Evolutionary conservation across 305 asterid species (phyloP).

Genomic region (Euphrasia arctica): DNA sequence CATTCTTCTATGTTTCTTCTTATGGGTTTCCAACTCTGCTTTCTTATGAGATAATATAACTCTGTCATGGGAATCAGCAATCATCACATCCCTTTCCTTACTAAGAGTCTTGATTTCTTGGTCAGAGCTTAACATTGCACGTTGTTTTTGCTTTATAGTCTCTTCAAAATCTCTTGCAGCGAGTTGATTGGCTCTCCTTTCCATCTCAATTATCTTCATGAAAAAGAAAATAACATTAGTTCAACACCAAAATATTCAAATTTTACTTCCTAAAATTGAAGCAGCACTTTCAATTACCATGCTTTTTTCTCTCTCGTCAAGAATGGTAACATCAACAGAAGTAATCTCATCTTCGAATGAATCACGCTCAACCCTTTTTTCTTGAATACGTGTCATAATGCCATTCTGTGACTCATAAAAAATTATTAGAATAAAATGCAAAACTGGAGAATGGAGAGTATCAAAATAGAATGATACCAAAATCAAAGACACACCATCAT

Average conservation of each 20-base stretch:
- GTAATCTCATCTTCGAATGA: conserved; percentile 57
- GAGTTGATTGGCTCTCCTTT: conserved; percentile 62
- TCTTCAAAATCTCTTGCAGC: conserved; percentile 52
- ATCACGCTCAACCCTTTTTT: conserved; percentile 60
- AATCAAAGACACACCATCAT: conserved; percentile 49
- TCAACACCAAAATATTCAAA: conserved; percentile 24
- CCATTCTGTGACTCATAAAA: conserved; percentile 44
- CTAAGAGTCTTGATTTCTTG: conserved; percentile 55
- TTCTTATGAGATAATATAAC: conserved; percentile 66
- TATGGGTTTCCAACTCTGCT: conserved; percentile 70
- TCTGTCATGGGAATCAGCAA: conserved; percentile 81
- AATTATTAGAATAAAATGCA: conserved; percentile 21
- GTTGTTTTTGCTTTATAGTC: conserved; percentile 46
- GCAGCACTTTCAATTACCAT: conserved; percentile 43
- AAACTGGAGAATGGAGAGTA: conserved; percentile 20
- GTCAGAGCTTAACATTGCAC: conserved; percentile 49
- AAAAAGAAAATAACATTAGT: conserved; percentile 27
- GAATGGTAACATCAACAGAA: conserved; percentile 44
- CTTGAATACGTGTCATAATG: conserved; percentile 53
- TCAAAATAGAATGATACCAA: conserved; percentile 11
- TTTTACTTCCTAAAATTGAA: conserved; percentile 10
- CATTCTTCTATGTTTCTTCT: conserved; percentile 81
- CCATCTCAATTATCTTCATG: conserved; percentile 66
- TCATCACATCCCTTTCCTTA: conserved; percentile 64
- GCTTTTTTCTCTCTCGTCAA: conserved; percentile 78